A percentile compares a stretch with the other conserved stretches of the same genome.
Conservation (phyloP, 192 early-diverging fungal genomes). For the Rhizoclosmatium sp. region DNA sequence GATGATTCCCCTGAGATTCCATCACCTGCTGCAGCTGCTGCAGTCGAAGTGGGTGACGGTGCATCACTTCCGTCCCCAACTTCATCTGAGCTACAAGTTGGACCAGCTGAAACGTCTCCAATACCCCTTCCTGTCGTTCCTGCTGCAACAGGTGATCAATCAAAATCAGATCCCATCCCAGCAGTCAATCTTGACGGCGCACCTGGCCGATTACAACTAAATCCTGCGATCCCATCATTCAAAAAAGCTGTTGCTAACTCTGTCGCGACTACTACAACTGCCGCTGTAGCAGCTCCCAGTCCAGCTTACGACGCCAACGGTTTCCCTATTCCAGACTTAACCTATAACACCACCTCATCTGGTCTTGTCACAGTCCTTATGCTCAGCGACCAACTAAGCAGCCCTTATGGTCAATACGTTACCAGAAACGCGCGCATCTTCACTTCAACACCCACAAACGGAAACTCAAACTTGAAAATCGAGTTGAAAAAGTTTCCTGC, state of each 20-base stretch:
- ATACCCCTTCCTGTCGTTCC: too few species aligned
- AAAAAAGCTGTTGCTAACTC: background rate
- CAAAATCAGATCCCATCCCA: too few species aligned
- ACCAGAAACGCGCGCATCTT: background rate
- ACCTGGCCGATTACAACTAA: too few species aligned
- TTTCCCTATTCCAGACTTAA: constrained; percentile 36
- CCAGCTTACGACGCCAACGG: constrained; percentile 6
- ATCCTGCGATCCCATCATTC: too few species aligned
- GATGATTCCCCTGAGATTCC: too few species aligned
- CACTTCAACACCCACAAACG: constrained; percentile 8
- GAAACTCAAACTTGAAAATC: constrained; percentile 37
- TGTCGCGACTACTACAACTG: background rate
- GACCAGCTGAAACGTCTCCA: too few species aligned
- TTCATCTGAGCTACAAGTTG: too few species aligned
- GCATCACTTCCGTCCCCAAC: too few species aligned
- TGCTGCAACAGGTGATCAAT: too few species aligned
- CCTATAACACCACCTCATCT: constrained; percentile 35
- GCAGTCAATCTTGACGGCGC: too few species aligned
- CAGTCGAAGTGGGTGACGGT: too few species aligned
- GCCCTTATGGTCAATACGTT: constrained; percentile 10
- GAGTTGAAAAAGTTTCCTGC: constrained; percentile 28
- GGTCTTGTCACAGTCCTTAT: constrained; percentile 46
- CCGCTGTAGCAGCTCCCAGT: background rate
- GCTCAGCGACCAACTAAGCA: constrained; percentile 28
- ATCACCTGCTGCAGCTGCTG: too few species aligned